A percentile compares a stretch with the other conserved stretches of the same genome.
Evolutionary conservation across 148 eudicot genomes (phyloP).

Genomic region (Amaranthus cruentus): DNA sequence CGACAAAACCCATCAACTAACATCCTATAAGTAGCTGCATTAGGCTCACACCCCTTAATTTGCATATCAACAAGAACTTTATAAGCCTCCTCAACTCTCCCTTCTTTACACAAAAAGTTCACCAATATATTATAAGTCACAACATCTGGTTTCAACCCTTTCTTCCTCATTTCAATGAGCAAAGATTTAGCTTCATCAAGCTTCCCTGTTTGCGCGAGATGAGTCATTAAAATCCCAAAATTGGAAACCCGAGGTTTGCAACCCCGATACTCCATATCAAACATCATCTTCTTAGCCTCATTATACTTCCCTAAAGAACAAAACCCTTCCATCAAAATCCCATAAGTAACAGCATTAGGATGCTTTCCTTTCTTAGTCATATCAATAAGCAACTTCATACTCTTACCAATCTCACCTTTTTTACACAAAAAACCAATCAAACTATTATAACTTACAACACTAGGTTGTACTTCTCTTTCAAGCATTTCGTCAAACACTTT

Average conservation of each 20-base stretch:
- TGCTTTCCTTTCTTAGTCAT: constrained; percentile 49
- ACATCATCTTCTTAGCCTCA: constrained; percentile 89
- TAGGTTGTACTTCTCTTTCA: constrained; percentile 61
- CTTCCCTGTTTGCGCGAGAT: constrained; percentile 53
- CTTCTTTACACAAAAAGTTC: constrained; percentile 55
- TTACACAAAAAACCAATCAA: constrained; percentile 73
- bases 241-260: constrained; percentile 56
- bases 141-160: constrained; percentile 69
- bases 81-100: constrained; percentile 59
- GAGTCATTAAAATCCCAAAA: constrained; percentile 81
- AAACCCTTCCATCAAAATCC: constrained; percentile 74
- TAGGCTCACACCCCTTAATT: constrained; percentile 66
- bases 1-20: constrained; percentile 78
- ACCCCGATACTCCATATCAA: constrained; percentile 90
- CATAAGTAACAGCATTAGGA: constrained; percentile 64
- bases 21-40: constrained; percentile 84
- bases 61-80: constrained; percentile 84
- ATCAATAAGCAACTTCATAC: constrained; percentile 50
- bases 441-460: constrained; percentile 72
- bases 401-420: constrained; percentile 58
- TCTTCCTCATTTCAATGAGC: constrained; percentile 73
- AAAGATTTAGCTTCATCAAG: constrained; percentile 66
- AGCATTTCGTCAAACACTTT: constrained; percentile 89
- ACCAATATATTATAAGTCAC: constrained; percentile 67
- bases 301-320: constrained; percentile 55